A percentile compares a stretch with the other conserved stretches of the same genome.
Evolutionary conservation across 2,329 filamentous ascomycete species (phyloP).

Genomic region (Pseudovirgaria hyperparasitica): DNA sequence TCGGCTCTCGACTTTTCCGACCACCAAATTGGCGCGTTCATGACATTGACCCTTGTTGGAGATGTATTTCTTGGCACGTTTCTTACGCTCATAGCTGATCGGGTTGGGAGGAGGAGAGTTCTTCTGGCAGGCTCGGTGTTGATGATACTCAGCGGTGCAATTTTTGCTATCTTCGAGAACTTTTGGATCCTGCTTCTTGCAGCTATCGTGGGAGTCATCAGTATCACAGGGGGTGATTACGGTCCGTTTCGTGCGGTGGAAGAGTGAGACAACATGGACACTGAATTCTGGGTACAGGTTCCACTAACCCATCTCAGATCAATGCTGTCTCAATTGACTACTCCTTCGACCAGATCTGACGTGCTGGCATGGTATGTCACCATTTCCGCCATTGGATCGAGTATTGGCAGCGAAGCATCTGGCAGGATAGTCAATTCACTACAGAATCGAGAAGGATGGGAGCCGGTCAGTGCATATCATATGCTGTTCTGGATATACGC

Average conservation of each 20-base stretch:
- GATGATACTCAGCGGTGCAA: constrained; percentile 23
- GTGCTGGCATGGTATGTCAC: constrained; percentile 27
- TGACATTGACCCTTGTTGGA: constrained; percentile 27
- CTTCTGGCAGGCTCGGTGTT: constrained; percentile 21
- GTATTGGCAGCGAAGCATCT: constrained; percentile 20
- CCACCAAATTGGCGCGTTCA: constrained; percentile 24
- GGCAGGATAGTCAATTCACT: constrained; percentile 28
- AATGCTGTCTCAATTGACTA: constrained; percentile 22
- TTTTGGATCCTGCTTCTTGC: constrained; percentile 25
- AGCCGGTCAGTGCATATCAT: constrained; percentile 24
- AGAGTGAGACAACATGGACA: constrained; percentile 6
- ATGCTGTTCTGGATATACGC: constrained; percentile 32
- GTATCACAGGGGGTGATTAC: constrained; percentile 14
- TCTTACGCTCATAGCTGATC: constrained; percentile 26
- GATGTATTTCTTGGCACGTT: constrained; percentile 23
- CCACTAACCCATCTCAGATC: constrained; percentile 19
- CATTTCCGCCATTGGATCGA: constrained; percentile 21
- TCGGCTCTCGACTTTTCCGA: constrained; percentile 21
- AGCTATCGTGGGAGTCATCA: constrained; percentile 26
- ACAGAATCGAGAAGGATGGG: constrained; percentile 20
- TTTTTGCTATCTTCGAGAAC: constrained; percentile 22
- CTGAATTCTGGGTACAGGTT: not conserved
- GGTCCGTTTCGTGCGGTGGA: constrained; percentile 11
- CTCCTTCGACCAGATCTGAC: constrained; percentile 21
- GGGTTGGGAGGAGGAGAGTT: constrained; percentile 20